Conservation (phyloP, 2,329 filamentous ascomycete genomes). For the Monosporascus ibericus region DNA sequence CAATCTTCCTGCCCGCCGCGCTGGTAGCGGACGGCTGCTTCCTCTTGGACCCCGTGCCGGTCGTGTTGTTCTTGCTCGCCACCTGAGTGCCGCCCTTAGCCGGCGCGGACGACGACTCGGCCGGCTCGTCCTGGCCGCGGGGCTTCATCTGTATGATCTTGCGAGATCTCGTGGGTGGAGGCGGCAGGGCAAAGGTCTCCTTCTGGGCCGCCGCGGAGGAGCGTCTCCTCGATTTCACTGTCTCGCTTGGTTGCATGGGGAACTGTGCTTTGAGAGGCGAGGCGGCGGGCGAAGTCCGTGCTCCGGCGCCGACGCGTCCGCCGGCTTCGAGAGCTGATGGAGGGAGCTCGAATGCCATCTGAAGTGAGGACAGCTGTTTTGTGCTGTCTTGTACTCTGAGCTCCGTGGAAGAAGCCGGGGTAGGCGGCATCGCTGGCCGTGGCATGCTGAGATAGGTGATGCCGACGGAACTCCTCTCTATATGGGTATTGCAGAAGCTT, state of each 20-base stretch:
- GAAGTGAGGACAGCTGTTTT: conserved; percentile 53
- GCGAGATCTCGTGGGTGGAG: conserved; percentile 82
- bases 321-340: conserved; percentile 59
- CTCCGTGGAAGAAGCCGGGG: conserved; percentile 74
- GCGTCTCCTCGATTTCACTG: conserved; percentile 48
- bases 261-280: conserved; percentile 28
- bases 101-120: conserved; percentile 13
- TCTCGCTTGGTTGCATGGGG: conserved; percentile 39
- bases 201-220: conserved; percentile 45
- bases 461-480: no score
- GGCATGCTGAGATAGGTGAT: conserved; percentile 46
- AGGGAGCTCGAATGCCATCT: conserved; percentile 68
- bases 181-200: conserved; percentile 73
- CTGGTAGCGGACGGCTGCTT: conserved; percentile 72
- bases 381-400: conserved; percentile 66
- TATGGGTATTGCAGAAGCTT: neutral
- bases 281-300: conserved; percentile 26
- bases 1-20: conserved; percentile 87
- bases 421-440: conserved; percentile 61
- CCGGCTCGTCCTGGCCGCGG: conserved; percentile 35
- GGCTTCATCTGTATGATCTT: conserved; percentile 99
- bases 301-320: conserved; percentile 36
- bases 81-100: conserved; percentile 13
- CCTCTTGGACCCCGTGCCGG: conserved; percentile 50
- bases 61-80: conserved; percentile 9